A percentile compares a stretch with the other conserved stretches of the same genome.
Conservation (phyloP, 257 asterid species). For the Rhazya stricta region DNA sequence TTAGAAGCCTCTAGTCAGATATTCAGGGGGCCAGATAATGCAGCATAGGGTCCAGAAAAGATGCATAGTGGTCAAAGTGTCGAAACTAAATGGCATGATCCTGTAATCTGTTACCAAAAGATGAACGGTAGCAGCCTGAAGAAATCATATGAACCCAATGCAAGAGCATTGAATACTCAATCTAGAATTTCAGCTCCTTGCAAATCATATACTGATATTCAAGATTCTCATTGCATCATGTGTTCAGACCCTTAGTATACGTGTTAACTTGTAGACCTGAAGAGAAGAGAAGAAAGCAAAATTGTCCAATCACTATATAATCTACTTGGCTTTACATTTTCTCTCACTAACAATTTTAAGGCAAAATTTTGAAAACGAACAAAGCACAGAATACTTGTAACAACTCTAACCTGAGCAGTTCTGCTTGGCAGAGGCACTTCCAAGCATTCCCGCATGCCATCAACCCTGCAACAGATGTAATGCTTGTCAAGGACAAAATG, state of each 20-base stretch:
- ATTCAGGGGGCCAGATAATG: not conserved
- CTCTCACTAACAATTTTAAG: not conserved
- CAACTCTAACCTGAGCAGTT: slow-evolving; percentile 78
- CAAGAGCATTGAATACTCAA: not conserved
- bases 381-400: not conserved
- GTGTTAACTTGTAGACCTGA: slow-evolving; percentile 31
- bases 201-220: not conserved
- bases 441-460: slow-evolving; percentile 66
- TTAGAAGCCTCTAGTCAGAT: not conserved
- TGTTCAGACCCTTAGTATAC: slow-evolving; percentile 24
- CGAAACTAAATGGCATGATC: not conserved
- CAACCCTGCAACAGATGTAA: slow-evolving; percentile 49
- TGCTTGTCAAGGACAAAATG: slow-evolving; percentile 9
- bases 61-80: not conserved
- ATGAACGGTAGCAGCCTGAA: not conserved
- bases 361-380: not conserved
- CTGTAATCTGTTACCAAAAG: not conserved
- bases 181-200: not conserved
- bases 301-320: not conserved
- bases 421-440: slow-evolving; percentile 80
- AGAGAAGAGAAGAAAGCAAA: slow-evolving; percentile 1
- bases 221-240: not conserved
- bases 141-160: not conserved
- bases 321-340: not conserved
- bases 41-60: not conserved